phyloP scores from a whole-genome alignment of 176 grass and related monocot genomes.

The Cymbopogon citratus region DNA sequence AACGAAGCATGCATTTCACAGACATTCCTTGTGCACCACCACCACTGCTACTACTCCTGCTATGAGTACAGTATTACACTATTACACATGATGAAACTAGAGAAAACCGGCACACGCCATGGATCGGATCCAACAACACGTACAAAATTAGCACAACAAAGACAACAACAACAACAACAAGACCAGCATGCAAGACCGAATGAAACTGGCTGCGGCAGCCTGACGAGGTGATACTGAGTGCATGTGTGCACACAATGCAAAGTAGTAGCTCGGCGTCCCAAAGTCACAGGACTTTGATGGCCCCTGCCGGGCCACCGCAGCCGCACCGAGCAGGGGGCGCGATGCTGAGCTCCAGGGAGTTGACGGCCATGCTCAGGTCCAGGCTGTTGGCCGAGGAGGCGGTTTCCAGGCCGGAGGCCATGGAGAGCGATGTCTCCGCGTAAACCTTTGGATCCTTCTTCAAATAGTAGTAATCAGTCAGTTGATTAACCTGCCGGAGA shows the following conservation, averaged over 20 bases:
- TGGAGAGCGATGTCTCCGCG: constrained; percentile 6
- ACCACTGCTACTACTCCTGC: not conserved
- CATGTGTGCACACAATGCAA: not conserved
- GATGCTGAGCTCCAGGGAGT: constrained; percentile 67
- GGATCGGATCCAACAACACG: not conserved
- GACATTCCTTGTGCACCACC: not conserved
- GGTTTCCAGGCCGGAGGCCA: not conserved
- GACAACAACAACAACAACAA: not conserved
- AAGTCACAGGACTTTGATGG: constrained; percentile 54
- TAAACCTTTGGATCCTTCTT: not conserved
- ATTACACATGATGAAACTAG: not conserved
- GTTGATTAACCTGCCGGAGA: not conserved
- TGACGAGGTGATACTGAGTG: not conserved
- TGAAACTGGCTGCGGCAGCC: not conserved
- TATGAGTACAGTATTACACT: not conserved
- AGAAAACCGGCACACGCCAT: not conserved
- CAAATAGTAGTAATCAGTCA: not conserved
- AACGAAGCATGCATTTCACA: not conserved
- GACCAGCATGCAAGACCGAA: too few species aligned
- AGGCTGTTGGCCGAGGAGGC: not conserved
- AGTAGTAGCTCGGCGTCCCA: too few species aligned
- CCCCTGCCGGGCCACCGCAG: constrained; percentile 1
- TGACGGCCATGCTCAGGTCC: not conserved
- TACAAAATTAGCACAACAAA: constrained; percentile 13
- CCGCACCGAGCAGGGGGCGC: constrained; percentile 31